These are phyloP conservation scores for Cordyceps sp. DNA, from an alignment of 2,329 filamentous ascomycete species.

Conservation along the genomic window DNA sequence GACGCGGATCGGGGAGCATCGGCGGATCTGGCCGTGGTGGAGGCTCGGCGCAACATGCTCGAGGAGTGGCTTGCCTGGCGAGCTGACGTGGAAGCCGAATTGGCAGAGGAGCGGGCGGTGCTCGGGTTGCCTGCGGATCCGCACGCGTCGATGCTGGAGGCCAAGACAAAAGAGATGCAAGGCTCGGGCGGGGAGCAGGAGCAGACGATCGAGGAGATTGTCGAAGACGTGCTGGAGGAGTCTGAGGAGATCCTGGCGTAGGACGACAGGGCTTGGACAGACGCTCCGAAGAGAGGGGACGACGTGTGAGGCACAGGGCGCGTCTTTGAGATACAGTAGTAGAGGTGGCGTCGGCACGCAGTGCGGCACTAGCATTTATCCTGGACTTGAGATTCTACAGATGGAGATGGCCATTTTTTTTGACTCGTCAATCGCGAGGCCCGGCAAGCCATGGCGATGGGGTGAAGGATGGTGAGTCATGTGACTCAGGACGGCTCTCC, in stretches of 20 bases:
- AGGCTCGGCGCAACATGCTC: conserved; percentile 65
- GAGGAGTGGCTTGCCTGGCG: conserved; percentile 85
- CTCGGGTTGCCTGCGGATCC: conserved; percentile 50
- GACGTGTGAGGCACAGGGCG: too few relatives aligned
- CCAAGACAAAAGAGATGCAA: conserved; percentile 34
- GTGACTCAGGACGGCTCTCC: too few relatives aligned
- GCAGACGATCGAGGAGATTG: conserved; percentile 72
- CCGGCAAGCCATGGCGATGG: too few relatives aligned
- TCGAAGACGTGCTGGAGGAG: conserved; percentile 73
- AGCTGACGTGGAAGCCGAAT: conserved; percentile 52
- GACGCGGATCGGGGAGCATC: conserved; percentile 87
- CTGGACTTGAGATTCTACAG: too few relatives aligned
- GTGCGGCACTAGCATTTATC: too few relatives aligned
- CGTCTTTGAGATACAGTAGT: too few relatives aligned
- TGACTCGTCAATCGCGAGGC: too few relatives aligned
- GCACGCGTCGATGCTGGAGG: conserved; percentile 42
- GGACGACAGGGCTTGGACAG: too few relatives aligned
- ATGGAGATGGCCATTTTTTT: too few relatives aligned
- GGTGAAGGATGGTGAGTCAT: too few relatives aligned
- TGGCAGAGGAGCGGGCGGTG: conserved; percentile 53
- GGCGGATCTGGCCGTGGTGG: conserved; percentile 85
- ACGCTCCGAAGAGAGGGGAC: too few relatives aligned
- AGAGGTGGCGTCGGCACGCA: too few relatives aligned
- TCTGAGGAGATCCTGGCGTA: conserved; percentile 55
- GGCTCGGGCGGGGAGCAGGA: conserved; percentile 47